These are phyloP conservation scores for Saxophila tyrrhenica DNA, from an alignment of 495 filamentous ascomycete species.

Conservation along the genomic window DNA sequence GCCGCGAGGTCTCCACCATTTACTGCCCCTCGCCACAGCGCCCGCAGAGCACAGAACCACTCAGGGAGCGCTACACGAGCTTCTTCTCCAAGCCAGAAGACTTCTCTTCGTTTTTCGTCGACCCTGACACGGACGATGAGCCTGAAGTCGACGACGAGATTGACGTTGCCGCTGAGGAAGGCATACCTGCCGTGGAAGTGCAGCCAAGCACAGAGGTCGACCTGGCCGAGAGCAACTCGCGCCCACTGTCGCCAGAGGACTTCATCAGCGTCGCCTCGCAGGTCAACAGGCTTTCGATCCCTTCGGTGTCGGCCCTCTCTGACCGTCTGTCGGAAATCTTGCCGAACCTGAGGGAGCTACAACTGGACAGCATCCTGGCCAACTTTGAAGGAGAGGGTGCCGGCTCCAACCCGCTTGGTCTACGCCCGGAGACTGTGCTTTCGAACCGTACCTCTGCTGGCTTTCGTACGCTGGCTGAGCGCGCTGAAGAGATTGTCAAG, in stretches of 20 bases:
- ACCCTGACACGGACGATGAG: constrained; percentile 1
- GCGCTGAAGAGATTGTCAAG: constrained; percentile 19
- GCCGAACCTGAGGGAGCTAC: constrained; percentile 23
- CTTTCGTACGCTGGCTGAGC: constrained; percentile 19
- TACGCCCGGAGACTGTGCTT: constrained; percentile 12
- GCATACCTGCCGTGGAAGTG: constrained; percentile 9
- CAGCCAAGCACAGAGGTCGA: constrained; percentile 11
- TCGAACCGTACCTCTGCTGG: constrained; percentile 18
- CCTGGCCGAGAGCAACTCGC: constrained; percentile 4
- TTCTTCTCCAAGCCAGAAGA: constrained; percentile 28
- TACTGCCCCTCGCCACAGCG: constrained; percentile 20
- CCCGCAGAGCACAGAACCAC: constrained; percentile 20
- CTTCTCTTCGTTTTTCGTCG: constrained; percentile 10
- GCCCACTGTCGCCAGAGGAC: constrained; percentile 24
- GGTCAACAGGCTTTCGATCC: constrained; percentile 30
- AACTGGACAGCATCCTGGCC: constrained; percentile 19
- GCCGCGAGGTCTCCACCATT: constrained; percentile 19
- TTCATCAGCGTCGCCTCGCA: constrained; percentile 23
- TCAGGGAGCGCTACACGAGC: constrained; percentile 28
- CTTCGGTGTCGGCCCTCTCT: constrained; percentile 27
- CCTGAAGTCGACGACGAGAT: neutral
- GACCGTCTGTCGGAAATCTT: constrained; percentile 27
- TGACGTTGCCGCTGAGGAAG: neutral
- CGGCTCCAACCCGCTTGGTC: constrained; percentile 21
- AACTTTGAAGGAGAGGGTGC: constrained; percentile 19